These are phyloP conservation scores for Baudoinia panamericana DNA, from an alignment of 495 filamentous ascomycete genomes.

Conservation along the genomic window DNA sequence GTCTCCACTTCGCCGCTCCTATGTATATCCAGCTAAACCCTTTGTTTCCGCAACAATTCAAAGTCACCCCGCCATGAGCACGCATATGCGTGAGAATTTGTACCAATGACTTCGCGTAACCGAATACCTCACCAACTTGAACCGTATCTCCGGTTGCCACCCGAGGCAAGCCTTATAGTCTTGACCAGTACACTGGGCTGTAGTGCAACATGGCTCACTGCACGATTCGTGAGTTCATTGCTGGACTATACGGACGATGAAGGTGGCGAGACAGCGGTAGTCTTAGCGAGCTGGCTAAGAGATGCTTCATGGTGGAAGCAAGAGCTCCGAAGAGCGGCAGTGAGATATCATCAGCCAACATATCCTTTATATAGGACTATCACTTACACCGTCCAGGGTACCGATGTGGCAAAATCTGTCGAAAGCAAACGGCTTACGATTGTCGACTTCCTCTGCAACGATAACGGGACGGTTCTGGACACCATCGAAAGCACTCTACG, in stretches of 20 bases:
- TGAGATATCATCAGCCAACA: too few relatives aligned
- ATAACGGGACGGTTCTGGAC: conserved; percentile 10
- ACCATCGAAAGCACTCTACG: background rate
- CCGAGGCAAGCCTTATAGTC: conserved; percentile 47
- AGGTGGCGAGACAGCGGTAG: conserved; percentile 31
- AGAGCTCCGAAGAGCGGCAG: conserved; percentile 21
- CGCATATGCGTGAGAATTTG: too few relatives aligned
- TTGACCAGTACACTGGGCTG: conserved; percentile 45
- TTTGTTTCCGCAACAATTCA: too few relatives aligned
- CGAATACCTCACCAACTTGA: conserved; percentile 54
- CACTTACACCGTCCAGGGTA: too few relatives aligned
- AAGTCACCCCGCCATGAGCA: too few relatives aligned
- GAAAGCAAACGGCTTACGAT: conserved; percentile 49
- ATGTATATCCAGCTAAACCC: too few relatives aligned
- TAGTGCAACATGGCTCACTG: conserved; percentile 30
- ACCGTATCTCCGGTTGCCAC: conserved; percentile 43
- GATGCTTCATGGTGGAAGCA: conserved; percentile 60
- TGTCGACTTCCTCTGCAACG: conserved; percentile 64
- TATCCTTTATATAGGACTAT: too few relatives aligned
- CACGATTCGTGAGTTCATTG: conserved; percentile 41
- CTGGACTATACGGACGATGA: conserved; percentile 22
- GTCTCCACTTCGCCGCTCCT: too few relatives aligned
- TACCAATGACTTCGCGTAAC: conserved; percentile 11
- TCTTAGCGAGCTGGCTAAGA: conserved; percentile 69
- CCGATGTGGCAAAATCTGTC: conserved; percentile 53